A percentile compares a stretch with the other conserved stretches of the same genome.
Evolutionary conservation across 1,139 yeast species (phyloP).

Genomic region (Nakaseomyces delphensis): DNA sequence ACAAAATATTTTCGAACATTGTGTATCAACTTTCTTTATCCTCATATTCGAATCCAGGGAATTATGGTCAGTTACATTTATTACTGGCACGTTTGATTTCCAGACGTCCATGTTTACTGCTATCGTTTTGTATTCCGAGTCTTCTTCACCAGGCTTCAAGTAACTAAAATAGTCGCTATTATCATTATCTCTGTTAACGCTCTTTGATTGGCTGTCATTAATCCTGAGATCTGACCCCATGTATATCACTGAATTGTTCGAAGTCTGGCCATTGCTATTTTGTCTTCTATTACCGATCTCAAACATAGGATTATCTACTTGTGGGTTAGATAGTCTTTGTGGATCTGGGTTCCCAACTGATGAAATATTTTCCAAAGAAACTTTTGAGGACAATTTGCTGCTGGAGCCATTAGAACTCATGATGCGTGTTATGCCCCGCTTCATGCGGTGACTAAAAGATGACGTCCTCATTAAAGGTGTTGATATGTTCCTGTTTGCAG

Average conservation of each 20-base stretch:
- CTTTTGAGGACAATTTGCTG: background rate
- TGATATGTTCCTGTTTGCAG: background rate
- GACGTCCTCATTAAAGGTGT: slow-evolving; percentile 8
- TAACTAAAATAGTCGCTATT: slow-evolving; percentile 2
- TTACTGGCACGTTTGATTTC: slow-evolving; percentile 1
- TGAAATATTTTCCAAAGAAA: background rate
- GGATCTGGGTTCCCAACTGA: background rate
- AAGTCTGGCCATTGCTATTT: background rate
- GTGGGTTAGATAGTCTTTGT: background rate
- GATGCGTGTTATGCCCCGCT: slow-evolving; percentile 24
- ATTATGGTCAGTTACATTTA: slow-evolving; percentile 3
- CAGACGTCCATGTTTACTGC: slow-evolving; percentile 1
- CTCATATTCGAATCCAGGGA: background rate
- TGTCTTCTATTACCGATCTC: background rate
- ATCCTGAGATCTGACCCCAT: background rate
- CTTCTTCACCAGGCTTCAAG: background rate
- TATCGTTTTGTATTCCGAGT: background rate
- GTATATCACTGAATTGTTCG: slow-evolving; percentile 1
- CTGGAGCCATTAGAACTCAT: slow-evolving; percentile 16
- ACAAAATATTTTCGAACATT: slow-evolving; percentile 3
- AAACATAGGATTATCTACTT: background rate
- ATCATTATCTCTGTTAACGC: background rate
- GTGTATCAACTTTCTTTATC: background rate
- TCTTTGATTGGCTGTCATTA: background rate
- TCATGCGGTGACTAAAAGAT: slow-evolving; percentile 15